Base-by-base conservation (phyloP, 1,284 basidiomycete species). In the Sporisorium reilianum region DNA sequence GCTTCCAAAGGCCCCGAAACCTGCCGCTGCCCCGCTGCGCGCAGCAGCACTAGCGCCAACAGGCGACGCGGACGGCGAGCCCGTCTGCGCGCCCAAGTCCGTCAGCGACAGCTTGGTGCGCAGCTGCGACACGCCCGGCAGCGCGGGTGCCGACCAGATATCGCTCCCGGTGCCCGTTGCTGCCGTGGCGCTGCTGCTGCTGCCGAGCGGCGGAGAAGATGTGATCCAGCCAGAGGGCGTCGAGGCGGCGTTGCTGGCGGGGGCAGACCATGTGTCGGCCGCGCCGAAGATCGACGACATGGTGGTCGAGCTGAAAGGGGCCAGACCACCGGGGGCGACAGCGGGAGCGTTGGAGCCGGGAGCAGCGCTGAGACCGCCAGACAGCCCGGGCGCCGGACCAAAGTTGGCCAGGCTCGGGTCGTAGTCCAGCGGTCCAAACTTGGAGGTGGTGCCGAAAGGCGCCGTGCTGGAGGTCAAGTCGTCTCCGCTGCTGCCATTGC, bases 391-490 rank as follows among this genome's bases (percentile, higher is more conserved):
- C 6, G 64, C 68, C 5, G 67, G 73, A 9, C 73, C 68, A 48
- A 75, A 75, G 16, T 40, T 64, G 38, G 62, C 68, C 55, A 76
- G 26, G 7, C 44, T 46, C 32, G 73, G 65, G 26, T 72, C 64
- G 26, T 76, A 76, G 38, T 76, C 73, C 1, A 76, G 49, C 23
- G 68, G 73, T 1, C 68, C 68, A 25, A 72, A 76, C 49, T 68
- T 76, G 42, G 56, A 49, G 14, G 63, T 52, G 7, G 18, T 40
- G 20, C 53, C 64, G 23, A 64, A 70, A 0, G 57, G 42, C 2
- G 55, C 42, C 9, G n/a, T n/a, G n/a, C n/a, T n/a, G n/a, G 52
- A 48, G 18, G 52, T 49, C 23, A 51, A 25, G 18, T 64, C 62
- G 14, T 58, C 64, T 20, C 53, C 18, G 9, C 28, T 28, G 2